Base-by-base conservation (phyloP, 345 rosid species). In the Nephelium lappaceum region DNA sequence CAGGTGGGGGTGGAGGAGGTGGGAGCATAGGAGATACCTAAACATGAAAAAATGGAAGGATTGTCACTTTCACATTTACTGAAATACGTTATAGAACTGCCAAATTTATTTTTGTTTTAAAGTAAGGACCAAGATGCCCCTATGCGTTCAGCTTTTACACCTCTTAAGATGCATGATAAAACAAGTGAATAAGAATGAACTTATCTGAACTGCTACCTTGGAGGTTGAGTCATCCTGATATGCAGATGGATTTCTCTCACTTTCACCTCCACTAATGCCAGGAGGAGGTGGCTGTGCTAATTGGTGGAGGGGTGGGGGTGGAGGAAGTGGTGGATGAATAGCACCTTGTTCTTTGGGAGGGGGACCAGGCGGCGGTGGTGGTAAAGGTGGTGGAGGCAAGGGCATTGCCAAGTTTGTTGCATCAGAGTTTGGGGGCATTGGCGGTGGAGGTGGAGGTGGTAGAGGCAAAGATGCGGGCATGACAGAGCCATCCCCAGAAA, bases 351-450 rank as follows among this genome's bases (percentile, higher is more conserved):
- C 95, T 79, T 82, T 91, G 47, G 96, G 94, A 38, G 95, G 95
- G 24, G 97, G 94, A 10, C 99, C 98, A 11, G 97, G 97, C 70
- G 98, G 99, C 18, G 99, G 98, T 71, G 97, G 98, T 42, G 95
- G 94, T 68, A 86, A 82, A 78, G 88, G 84, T 19, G 86, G 86
- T 31, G 87, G 95, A 41, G 98, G 94, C 80, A 96, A 83, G 57
- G 92, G 75, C 74, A 87, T 21, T 71, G 88, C 86, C 70, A 85
- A 63, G 78, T 75, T 82, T 69, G 85, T 69, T 19, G 74, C 77
- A 75, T 89, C 79, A 78, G 89, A 84, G 66, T 75, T 87, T 77
- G 95, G 94, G 15, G 99, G 99, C 93, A 92, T 71, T 5, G 97
- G 98, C 79, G 92, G 95, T 60, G 93, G 98, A 73, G 97, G 98